Base-by-base conservation (phyloP, 768 basidiomycete genomes). In the Tricholoma matsutake region DNA sequence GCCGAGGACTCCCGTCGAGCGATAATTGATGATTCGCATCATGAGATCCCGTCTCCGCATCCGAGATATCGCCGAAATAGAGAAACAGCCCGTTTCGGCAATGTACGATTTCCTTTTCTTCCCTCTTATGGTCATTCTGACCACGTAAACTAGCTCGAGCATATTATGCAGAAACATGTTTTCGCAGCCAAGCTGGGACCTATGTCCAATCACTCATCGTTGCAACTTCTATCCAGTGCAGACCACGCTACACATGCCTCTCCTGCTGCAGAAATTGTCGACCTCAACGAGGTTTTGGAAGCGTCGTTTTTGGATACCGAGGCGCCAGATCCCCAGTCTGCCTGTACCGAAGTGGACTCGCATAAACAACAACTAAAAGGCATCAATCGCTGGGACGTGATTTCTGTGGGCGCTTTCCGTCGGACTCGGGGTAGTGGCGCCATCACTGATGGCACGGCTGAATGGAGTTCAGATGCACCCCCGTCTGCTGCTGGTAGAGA, bases 261-360 rank as follows among this genome's bases (percentile, higher is more conserved):
- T 16, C 72, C 78, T 3, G 76, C 81, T 25, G 74, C 83, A 13
- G 82, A 86, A 61, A 77, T 84, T 10, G 83, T 89, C 47, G 81
- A 83, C 62, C 79, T 93, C 20, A 84, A 90, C 65, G 91, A 93
- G 65, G 90, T 93, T 16, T 78, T 93, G 35, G 89, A 93, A 59
- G 79, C 86, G 0, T 86, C 91, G 0, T 84, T 89, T 72, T 76
- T 92, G 18, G 86, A 86, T 65, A 79, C 81, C 0, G 87, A 87
- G 64, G 79, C 76, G 16, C 70, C 71, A 25, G 79, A 81, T 54
- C 59, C 61, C 14, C 71, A 65, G 60, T 69, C 68, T 39, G 64
- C 69, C 16, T 70, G 71, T 13, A 67, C 69, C 43, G 73, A 75
- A 28, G 73, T 65, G 49, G 80, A 81, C 29, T 75, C 76, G 6